These are phyloP conservation scores for Pseudonectria buxi DNA, from an alignment of 2,329 filamentous ascomycete genomes.

Conservation along the genomic window DNA sequence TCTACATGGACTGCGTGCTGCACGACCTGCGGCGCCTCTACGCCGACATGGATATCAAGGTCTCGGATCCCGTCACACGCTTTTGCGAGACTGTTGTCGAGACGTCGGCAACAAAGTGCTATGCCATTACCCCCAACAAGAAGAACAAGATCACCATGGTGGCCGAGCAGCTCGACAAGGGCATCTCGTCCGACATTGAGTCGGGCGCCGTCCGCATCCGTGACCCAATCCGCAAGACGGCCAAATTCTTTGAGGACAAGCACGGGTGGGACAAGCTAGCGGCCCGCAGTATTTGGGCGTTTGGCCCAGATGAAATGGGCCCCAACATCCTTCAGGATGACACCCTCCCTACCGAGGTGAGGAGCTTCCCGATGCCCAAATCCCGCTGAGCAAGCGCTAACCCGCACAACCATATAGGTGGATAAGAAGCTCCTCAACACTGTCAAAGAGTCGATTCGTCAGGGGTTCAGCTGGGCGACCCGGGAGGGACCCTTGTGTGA, in stretches of 20 bases:
- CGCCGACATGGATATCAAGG: constrained; percentile 98
- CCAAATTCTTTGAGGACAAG: constrained; percentile 94
- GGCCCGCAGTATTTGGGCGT: constrained; percentile 94
- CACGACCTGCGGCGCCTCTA: constrained; percentile 92
- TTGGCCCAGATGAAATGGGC: constrained; percentile 89
- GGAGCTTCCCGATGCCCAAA: constrained; percentile 17
- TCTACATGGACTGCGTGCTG: constrained; percentile 99
- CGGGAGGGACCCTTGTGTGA: constrained; percentile 94
- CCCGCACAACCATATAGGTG: constrained; percentile 43
- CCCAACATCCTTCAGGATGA: constrained; percentile 97
- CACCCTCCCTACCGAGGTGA: constrained; percentile 78
- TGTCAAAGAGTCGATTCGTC: constrained; percentile 86
- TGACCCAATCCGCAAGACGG: constrained; percentile 86
- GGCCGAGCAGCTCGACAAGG: constrained; percentile 89
- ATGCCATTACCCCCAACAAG: constrained; percentile 96
- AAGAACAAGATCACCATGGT: constrained; percentile 99
- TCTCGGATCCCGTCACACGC: constrained; percentile 92
- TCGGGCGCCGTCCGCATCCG: constrained; percentile 83
- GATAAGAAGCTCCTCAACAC: constrained; percentile 84
- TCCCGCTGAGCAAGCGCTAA: constrained; percentile 3
- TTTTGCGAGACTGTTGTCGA: constrained; percentile 98
- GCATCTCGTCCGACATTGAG: constrained; percentile 93
- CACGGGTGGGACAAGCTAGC: constrained; percentile 96
- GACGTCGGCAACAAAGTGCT: constrained; percentile 95
- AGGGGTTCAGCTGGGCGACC: constrained; percentile 95